phyloP scores from a whole-genome alignment of 2,329 filamentous ascomycete genomes.

The Ceratocystis huliohia region DNA sequence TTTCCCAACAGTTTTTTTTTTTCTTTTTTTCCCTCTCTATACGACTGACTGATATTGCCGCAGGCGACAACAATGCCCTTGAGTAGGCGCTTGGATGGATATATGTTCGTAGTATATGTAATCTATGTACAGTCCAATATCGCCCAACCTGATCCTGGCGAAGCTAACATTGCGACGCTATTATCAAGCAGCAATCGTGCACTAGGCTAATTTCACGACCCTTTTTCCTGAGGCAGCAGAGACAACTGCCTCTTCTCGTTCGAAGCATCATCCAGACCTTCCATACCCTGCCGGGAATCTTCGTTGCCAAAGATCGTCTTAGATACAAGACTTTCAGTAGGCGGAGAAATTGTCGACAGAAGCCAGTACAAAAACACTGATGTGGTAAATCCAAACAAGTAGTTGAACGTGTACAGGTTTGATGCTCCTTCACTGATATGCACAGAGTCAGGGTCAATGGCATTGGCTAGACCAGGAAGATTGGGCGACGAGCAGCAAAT shows the following conservation, averaged over 20 bases:
- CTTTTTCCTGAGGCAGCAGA: constrained; percentile 13
- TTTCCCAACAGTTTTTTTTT: not conserved
- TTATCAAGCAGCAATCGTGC: not conserved
- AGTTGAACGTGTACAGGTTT: constrained; percentile 25
- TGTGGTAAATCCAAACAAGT: constrained; percentile 23
- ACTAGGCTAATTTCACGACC: not conserved
- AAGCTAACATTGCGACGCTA: not conserved
- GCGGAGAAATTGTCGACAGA: constrained; percentile 17
- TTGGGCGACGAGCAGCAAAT: constrained; percentile 30
- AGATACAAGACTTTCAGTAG: constrained; percentile 14
- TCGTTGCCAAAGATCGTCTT: constrained; percentile 17
- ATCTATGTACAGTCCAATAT: not conserved
- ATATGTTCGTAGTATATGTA: not conserved
- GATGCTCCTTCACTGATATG: constrained; percentile 14
- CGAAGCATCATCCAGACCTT: not conserved
- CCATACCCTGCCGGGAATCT: not conserved
- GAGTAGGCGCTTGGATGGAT: not conserved
- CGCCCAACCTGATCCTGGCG: not conserved
- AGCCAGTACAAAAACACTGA: constrained; percentile 22
- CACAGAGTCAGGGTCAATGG: constrained; percentile 15
- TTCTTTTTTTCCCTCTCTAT: not conserved
- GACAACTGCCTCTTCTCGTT: constrained; percentile 12
- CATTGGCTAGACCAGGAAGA: constrained; percentile 32
- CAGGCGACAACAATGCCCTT: not conserved
- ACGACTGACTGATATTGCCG: not conserved